Base-by-base conservation (phyloP, 2,329 filamentous ascomycete genomes). In the Pyricularia grisea region DNA sequence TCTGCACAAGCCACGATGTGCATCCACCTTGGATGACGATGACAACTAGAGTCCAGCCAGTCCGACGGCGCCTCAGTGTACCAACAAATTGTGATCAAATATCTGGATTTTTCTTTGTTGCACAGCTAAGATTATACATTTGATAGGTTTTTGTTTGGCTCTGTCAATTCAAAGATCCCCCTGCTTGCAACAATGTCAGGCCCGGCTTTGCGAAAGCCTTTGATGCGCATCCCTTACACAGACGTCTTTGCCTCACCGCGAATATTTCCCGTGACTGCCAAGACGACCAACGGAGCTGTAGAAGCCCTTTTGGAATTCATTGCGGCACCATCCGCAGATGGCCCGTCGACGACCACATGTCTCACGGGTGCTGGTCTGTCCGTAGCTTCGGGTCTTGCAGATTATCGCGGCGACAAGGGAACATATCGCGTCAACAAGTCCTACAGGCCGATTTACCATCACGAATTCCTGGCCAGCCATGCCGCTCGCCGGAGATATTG, bases 361-460 rank as follows among this genome's bases (percentile, higher is more conserved):
- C 83, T 83, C 80, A 90, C 94, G 0, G 95, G 95, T 12, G 95
- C 95, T 2, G 95, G 95, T 2, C 91, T 99, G 67, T 97, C 93
- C 1, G 94, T 98, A 10, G 92, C 94, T 4, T 97, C 93, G 12
- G 95, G 95, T 0, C 85, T 99, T 36, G 91, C 94, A 33, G 95
- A 99, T 79, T 99, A 99, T 78, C 85, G 95, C 69, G 95, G 95
- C 25, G 84, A 87, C 67, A 92, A 94, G 72, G 95, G 95, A 71
- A 98, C 94, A 10, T 99, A 99, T 77, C 90, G 93, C 63, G 85
- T 95, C 75, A 98, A 98, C 81, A 93, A 92, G 81, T 88, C 87
- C 17, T 97, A 97, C 76, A 88, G 92, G 2, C 95, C 94, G 36
- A 96, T 97, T 73, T 99, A 97, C 81, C 94, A 92, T 78, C 89